Base-by-base conservation (phyloP, 2,329 filamentous ascomycete genomes). In the Colletotrichum sublineola region DNA sequence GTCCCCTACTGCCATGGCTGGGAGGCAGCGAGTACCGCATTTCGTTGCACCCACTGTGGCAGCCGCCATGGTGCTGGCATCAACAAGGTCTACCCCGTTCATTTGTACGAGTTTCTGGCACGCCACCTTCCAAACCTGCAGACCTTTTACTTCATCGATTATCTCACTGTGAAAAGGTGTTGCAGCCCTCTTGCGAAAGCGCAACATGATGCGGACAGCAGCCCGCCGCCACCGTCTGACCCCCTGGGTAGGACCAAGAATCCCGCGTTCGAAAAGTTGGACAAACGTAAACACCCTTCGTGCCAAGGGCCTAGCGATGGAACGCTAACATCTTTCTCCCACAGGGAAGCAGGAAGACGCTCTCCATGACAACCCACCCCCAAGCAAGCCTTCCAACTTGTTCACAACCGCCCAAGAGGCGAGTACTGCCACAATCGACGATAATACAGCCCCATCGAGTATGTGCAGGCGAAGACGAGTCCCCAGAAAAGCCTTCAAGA, bases 131-230 rank as follows among this genome's bases (percentile, higher is more conserved):
- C 82, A 1, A 83, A 82, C 18, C 77, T 86, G 7, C 80, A 85
- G 68, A 78, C 81, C 1, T 84, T 86, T 55, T 86, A 83, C 71
- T 82, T 86, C 57, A 77, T 86, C 31, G 84, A 86, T 73, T 85
- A 83, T 63, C 77, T 84, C 7, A 81, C 84, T 4, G 72, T 84
- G 80, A 80, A 8, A 80, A 79, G 60, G 38, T 12, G 8, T n/a
- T 4, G 15, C 14, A 24, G 9, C 1, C 29, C 3, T 8, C 4
- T 40, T 24, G 38, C 31, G 38, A 64, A 73, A 18, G 52, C 46
- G 33, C 50, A 61, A 18, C 40, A 60, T 29, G 38, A 63, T 46
- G 2, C 3, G 14, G 9, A 24, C 31, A 24, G 1, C 62, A 74
- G 15, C 15, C 5, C 29, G 2, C 18, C 75, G 48, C 76, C 57